Evolutionary conservation across 2,329 filamentous ascomycete species (phyloP), one percentile per base, ranked within the genome.

Genomic region (Colletotrichum cereale): DNA sequence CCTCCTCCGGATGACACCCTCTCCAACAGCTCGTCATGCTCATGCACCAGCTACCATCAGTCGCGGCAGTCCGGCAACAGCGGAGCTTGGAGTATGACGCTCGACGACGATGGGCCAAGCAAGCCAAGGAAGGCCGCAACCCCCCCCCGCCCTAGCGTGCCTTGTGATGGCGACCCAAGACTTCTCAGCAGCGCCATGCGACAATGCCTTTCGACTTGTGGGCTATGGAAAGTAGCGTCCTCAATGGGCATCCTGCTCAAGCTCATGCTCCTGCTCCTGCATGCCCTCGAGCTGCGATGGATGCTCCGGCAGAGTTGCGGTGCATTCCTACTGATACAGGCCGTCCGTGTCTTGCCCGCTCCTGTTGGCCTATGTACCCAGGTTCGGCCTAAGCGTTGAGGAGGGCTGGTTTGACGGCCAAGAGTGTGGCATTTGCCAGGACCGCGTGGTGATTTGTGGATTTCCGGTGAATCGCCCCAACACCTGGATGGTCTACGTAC

Each of bases 71-170:
- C 62, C 52, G 40, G 48, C 48, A 52, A 52, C 14, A 8, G 1
- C 48, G 29, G 26, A 29, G 38, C 56, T 31, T 44, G 38, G 55
- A 44, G 31, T 31, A 48, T 61, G 57, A 61, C 57, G 42, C 42
- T 61, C 42, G 42, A 62, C 58, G 58, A 62, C n/a, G 34, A 12
- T 8, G 29, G 42, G 31, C 24, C 34, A 34, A 26, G 34, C n/a
- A 26, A 31, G 24, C 21, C 31, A 31, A 36, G 60, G 24, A 36
- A 42, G 5, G 26, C 34, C 60, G 31, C 48, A 29, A 38, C 40
- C 26, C 24, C 31, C 31, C 16, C 40, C 40, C 14, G 42, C 68
- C 63, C 57, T 67, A 71, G 68, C 64, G 68, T 71, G 68, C 64
- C 68, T 62, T 60, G 34, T 62, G 64, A 62, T 57, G 68, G 50